phyloP scores from a whole-genome alignment of 768 basidiomycete genomes.

The Amanita thiersii region DNA sequence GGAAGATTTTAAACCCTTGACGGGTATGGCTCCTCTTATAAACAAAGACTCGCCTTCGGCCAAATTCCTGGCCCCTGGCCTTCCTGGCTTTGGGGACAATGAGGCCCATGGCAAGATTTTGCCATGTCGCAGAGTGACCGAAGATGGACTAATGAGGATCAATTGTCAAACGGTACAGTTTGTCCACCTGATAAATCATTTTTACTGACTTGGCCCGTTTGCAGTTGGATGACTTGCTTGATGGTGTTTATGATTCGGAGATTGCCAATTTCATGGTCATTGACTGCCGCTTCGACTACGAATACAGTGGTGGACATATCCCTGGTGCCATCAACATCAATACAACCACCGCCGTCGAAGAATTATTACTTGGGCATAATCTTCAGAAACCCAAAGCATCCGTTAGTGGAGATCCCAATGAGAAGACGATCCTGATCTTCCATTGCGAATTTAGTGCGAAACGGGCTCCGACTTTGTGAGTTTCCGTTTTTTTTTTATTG shows the following conservation, averaged over 20 bases:
- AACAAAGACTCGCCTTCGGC: conserved; percentile 51
- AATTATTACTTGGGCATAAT: conserved; percentile 58
- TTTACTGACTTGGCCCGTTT: conserved; percentile 9
- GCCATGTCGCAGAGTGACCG: conserved; percentile 88
- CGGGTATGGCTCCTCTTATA: conserved; percentile 52
- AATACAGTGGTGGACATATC: conserved; percentile 91
- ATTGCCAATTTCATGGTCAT: conserved; percentile 74
- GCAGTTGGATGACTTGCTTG: conserved; percentile 72
- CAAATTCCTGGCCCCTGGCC: conserved; percentile 48
- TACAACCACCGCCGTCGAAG: conserved; percentile 70
- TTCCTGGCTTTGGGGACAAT: conserved; percentile 88
- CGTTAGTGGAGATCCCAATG: conserved; percentile 61
- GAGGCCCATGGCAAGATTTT: conserved; percentile 90
- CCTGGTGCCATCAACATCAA: conserved; percentile 89
- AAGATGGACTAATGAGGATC: conserved; percentile 94
- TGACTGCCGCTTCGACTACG: conserved; percentile 97
- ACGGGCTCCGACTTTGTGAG: conserved; percentile 92
- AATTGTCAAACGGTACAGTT: conserved; percentile 62
- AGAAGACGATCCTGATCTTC: conserved; percentile 87
- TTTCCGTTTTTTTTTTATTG: conserved; percentile 12
- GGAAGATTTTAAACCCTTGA: conserved; percentile 69
- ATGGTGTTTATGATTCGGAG: conserved; percentile 59
- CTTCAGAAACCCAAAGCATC: conserved; percentile 55
- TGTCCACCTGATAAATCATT: conserved; percentile 6
- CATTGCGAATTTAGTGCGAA: conserved; percentile 98